phyloP scores from a whole-genome alignment of 345 rosid genomes.

The Eucalyptus microcorys region DNA sequence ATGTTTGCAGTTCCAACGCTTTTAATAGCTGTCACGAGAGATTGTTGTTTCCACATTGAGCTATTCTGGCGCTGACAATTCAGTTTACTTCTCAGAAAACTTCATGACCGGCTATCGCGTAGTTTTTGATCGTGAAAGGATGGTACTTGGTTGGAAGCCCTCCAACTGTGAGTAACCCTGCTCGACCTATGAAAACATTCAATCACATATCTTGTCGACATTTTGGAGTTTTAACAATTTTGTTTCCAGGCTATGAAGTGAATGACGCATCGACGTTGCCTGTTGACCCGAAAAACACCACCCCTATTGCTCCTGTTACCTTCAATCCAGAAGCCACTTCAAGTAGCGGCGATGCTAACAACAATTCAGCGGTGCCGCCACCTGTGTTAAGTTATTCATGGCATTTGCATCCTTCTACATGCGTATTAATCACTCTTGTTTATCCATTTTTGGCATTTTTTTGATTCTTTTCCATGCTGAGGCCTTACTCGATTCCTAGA shows the following conservation, averaged over 20 bases:
- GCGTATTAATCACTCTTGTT: not conserved
- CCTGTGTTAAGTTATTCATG: conserved; percentile 1
- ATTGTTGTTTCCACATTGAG: not conserved
- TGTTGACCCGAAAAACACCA: conserved; percentile 14
- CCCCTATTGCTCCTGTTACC: conserved; percentile 26
- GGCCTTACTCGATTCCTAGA: not conserved
- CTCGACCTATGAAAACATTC: not conserved
- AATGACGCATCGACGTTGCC: conserved; percentile 19
- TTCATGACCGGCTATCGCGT: conserved; percentile 69
- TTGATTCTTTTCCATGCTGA: not conserved
- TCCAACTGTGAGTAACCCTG: conserved; percentile 49
- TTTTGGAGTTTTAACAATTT: not conserved
- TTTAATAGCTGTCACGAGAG: not conserved
- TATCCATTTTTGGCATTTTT: conserved; percentile 11
- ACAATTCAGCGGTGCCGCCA: conserved; percentile 1
- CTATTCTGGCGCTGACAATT: not conserved
- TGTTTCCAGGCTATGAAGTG: conserved; percentile 24
- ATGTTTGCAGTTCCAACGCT: not conserved
- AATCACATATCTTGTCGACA: not conserved
- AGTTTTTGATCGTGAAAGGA: conserved; percentile 61
- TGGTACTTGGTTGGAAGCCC: conserved; percentile 53
- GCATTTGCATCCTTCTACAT: not conserved
- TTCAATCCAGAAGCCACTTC: conserved; percentile 55
- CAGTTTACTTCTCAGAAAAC: conserved; percentile 40
- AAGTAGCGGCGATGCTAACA: not conserved